Percentiles rank a stretch among this genome's conserved stretches.
Evolutionary conservation across 140 eudicot species (phyloP).

Genomic region (Bidens hawaiensis): DNA sequence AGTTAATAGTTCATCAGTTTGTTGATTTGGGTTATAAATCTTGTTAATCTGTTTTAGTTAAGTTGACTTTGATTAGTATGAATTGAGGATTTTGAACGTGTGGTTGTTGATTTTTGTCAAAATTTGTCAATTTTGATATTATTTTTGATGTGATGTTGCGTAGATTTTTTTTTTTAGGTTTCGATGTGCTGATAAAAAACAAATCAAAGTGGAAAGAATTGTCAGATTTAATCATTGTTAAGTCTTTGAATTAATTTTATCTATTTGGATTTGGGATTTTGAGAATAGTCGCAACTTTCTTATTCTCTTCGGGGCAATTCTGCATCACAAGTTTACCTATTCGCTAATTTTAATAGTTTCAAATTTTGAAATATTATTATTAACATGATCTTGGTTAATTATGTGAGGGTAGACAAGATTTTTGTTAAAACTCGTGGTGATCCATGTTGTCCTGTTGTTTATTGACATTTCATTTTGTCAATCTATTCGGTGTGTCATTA

Average conservation of each 20-base stretch:
- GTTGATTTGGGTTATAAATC: slow-evolving; percentile 1
- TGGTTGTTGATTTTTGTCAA: background rate
- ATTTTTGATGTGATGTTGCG: background rate
- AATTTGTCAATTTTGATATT: background rate
- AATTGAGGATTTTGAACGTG: background rate
- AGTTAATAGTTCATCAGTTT: background rate
- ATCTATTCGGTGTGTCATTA: too few species aligned
- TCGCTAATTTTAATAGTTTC: too few species aligned
- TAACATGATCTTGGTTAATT: too few species aligned
- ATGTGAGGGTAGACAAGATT: too few species aligned
- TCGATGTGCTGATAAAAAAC: background rate
- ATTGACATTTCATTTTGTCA: too few species aligned
- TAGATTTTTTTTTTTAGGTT: background rate
- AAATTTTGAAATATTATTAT: too few species aligned
- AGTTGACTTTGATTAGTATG: background rate
- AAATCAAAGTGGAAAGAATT: background rate
- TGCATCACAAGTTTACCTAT: background rate
- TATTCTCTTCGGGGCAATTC: background rate
- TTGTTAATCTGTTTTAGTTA: background rate
- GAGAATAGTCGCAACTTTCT: background rate
- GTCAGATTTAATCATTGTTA: background rate
- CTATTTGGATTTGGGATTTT: background rate
- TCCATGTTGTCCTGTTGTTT: too few species aligned
- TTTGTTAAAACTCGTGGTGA: too few species aligned
- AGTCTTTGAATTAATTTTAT: background rate